phyloP scores from a whole-genome alignment of 345 rosid genomes.

The Salix caprea region DNA sequence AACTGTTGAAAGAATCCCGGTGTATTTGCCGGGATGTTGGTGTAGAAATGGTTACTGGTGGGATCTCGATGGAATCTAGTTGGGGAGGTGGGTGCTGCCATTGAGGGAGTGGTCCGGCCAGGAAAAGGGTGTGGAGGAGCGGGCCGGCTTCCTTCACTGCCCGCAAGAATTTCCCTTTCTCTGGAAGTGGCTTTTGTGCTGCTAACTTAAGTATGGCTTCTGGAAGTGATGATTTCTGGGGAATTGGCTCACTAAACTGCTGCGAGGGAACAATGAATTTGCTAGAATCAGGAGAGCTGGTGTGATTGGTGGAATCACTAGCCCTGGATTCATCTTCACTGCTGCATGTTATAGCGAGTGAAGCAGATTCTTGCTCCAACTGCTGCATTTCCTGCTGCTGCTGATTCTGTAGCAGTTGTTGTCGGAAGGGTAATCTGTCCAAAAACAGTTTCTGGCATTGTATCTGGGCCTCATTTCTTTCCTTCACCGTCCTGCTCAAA shows the following conservation, averaged over 20 bases:
- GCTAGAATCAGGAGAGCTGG: constrained; percentile 14
- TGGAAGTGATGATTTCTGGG: constrained; percentile 2
- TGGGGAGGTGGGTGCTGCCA: constrained; percentile 81
- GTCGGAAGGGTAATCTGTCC: constrained; percentile 32
- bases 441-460: constrained; percentile 31
- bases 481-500: constrained; percentile 30
- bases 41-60: constrained; percentile 54
- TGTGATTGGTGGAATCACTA: constrained; percentile 9
- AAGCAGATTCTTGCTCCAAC: constrained; percentile 18
- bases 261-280: constrained; percentile 9
- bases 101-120: constrained; percentile 76
- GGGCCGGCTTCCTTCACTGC: constrained; percentile 75
- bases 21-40: constrained; percentile 17
- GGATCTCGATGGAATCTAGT: constrained; percentile 53
- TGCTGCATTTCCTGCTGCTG: constrained; percentile 5
- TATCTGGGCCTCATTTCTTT: constrained; percentile 41
- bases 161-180: constrained; percentile 59
- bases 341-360: constrained; percentile 16
- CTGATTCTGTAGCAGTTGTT: constrained; percentile 18
- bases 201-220: constrained; percentile 29
- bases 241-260: constrained; percentile 2
- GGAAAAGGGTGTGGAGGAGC: constrained; percentile 53
- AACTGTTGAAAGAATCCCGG: constrained; percentile 32
- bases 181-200: constrained; percentile 46
- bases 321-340: constrained; percentile 39